phyloP scores from a whole-genome alignment of 1,284 basidiomycete species.

The Calocybe gambosa region DNA sequence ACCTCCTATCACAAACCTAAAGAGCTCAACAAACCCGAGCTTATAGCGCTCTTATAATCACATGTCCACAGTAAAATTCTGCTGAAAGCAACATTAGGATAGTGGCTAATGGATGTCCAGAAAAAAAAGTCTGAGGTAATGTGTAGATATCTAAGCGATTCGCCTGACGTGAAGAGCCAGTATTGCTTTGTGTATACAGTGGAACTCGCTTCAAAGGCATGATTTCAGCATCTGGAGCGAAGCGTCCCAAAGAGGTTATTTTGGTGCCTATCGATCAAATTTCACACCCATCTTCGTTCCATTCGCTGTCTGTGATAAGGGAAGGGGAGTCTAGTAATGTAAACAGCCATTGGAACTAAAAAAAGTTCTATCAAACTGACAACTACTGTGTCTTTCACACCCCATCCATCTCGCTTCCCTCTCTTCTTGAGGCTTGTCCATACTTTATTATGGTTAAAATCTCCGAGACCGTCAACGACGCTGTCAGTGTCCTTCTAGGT shows the following conservation, averaged over 20 bases:
- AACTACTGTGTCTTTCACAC: background rate
- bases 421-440: background rate
- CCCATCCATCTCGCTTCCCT: background rate
- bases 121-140: no score
- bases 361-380: background rate
- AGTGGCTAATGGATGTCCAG: no score
- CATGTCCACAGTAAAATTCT: no score
- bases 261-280: background rate
- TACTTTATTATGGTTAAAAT: slow-evolving; percentile 9
- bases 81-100: no score
- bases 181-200: no score
- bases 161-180: no score
- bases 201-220: no score
- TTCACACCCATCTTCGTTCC: background rate
- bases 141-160: background rate
- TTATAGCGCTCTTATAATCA: no score
- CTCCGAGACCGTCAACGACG: slow-evolving; percentile 16
- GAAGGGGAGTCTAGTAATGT: background rate
- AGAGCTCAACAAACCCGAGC: no score
- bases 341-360: background rate
- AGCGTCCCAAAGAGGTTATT: background rate
- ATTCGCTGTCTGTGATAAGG: background rate
- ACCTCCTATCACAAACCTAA: no score
- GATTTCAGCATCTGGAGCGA: no score
- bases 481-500: slow-evolving; percentile 17